phyloP scores from a whole-genome alignment of 805 yeast genomes.

The Wickerhamomyces xylosicus region DNA sequence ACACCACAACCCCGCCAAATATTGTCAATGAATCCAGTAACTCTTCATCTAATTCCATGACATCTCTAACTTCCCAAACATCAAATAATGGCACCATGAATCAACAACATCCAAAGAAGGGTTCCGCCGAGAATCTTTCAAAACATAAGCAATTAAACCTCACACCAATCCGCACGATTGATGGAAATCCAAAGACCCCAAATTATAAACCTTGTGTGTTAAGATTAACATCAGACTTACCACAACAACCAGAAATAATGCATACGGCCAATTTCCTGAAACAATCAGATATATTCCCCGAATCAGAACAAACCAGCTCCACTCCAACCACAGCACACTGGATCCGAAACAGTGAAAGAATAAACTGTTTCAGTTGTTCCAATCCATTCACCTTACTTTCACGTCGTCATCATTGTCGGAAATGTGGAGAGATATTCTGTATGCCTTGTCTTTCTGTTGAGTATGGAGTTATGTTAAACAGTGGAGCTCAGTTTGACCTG shows the following conservation, averaged over 20 bases:
- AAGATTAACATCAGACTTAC: slow-evolving; percentile 23
- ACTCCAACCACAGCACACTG: slow-evolving; percentile 37
- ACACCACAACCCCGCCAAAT: background rate
- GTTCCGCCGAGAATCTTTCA: no score
- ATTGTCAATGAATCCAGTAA: background rate
- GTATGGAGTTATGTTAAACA: slow-evolving; percentile 32
- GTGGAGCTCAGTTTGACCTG: slow-evolving; percentile 33
- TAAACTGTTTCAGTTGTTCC: slow-evolving; percentile 51
- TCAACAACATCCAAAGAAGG: slow-evolving; percentile 10
- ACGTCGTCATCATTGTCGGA: slow-evolving; percentile 63
- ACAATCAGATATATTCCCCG: background rate
- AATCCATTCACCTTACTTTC: slow-evolving; percentile 53
- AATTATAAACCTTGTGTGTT: slow-evolving; percentile 74
- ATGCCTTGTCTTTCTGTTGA: slow-evolving; percentile 39
- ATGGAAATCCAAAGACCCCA: slow-evolving; percentile 63
- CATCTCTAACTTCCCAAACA: slow-evolving; percentile 8
- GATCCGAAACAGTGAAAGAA: slow-evolving; percentile 50
- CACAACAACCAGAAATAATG: background rate
- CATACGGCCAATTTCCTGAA: slow-evolving; percentile 10
- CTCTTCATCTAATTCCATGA: background rate
- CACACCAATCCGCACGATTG: slow-evolving; percentile 44
- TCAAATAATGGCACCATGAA: slow-evolving; percentile 16
- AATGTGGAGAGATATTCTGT: slow-evolving; percentile 65
- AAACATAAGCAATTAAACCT: slow-evolving; percentile 11
- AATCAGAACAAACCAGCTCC: background rate